phyloP scores from a whole-genome alignment of 176 grass and related monocot species.

The Raddia guianensis region DNA sequence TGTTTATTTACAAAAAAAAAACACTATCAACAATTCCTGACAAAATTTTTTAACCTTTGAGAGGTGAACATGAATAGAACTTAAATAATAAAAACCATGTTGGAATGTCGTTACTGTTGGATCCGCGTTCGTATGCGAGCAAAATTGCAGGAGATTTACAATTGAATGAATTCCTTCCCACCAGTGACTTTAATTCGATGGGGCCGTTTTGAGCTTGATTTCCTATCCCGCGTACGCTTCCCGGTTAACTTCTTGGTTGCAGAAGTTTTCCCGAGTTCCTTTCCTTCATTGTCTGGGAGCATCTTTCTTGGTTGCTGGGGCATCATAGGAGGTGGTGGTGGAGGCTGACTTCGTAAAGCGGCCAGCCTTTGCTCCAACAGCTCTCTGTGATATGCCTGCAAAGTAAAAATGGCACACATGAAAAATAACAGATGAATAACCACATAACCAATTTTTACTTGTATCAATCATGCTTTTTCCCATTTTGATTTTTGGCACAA shows the following conservation, averaged over 20 bases:
- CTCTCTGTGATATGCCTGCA: conserved; percentile 87
- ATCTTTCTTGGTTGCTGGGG: conserved; percentile 40
- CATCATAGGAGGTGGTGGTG: conserved; percentile 44
- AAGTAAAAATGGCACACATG: conserved; percentile 1
- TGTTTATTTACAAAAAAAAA: conserved; percentile 73
- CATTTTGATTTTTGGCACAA: neutral
- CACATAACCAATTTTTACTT: neutral
- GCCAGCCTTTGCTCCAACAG: conserved; percentile 69
- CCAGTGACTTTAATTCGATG: conserved; percentile 43
- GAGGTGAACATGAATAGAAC: conserved; percentile 34
- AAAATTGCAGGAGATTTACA: conserved; percentile 53
- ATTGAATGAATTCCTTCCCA: conserved; percentile 48
- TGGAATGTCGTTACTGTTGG: conserved; percentile 30
- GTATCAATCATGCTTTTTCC: conserved; percentile 19
- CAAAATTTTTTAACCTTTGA: conserved; percentile 52
- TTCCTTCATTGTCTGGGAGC: conserved; percentile 36
- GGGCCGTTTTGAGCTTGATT: conserved; percentile 59
- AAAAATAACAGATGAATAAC: neutral
- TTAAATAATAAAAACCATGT: conserved; percentile 48
- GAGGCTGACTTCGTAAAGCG: conserved; percentile 43
- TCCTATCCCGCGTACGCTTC: conserved; percentile 62
- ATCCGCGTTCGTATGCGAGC: conserved; percentile 24
- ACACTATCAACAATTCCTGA: conserved; percentile 60
- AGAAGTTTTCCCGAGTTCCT: conserved; percentile 43
- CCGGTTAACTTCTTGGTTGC: conserved; percentile 50